Percentiles rank a stretch among this genome's conserved stretches.
Evolutionary conservation across 1,284 basidiomycete genomes (phyloP).

Genomic region (Leccinum griseonigrum): DNA sequence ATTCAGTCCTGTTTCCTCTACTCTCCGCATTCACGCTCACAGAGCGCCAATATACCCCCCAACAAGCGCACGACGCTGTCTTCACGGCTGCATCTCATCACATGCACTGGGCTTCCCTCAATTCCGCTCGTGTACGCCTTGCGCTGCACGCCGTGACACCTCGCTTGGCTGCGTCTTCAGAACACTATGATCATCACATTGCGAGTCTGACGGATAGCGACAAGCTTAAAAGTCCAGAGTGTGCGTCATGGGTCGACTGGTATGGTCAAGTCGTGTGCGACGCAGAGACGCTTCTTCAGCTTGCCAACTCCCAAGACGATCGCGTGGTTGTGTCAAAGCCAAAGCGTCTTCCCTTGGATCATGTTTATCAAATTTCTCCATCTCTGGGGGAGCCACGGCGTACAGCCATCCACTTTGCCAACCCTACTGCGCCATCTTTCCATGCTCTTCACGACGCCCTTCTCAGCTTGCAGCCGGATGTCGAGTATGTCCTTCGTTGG

Average conservation of each 20-base stretch:
- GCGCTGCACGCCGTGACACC: conserved; percentile 69
- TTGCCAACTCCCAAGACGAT: conserved; percentile 36
- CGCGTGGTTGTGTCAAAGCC: conserved; percentile 33
- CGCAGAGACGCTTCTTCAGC: conserved; percentile 55
- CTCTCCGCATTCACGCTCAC: conserved; percentile 23
- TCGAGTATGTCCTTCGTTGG: conserved; percentile 74
- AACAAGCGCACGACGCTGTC: conserved; percentile 53
- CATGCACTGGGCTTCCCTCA: conserved; percentile 45
- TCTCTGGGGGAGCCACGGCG: conserved; percentile 44
- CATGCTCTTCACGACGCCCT: conserved; percentile 66
- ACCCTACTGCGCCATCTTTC: conserved; percentile 58
- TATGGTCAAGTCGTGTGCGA: conserved; percentile 77
- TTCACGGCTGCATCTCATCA: conserved; percentile 49
- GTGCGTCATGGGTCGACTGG: conserved; percentile 89
- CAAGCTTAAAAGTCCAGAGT: conserved; percentile 33
- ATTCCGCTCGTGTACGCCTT: conserved; percentile 59
- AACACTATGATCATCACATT: conserved; percentile 54
- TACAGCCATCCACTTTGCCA: conserved; percentile 75
- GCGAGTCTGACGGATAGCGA: conserved; percentile 32
- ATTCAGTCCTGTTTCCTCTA: conserved; percentile 24
- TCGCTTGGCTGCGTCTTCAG: conserved; percentile 71
- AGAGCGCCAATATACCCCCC: conserved; percentile 35
- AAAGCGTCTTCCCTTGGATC: conserved; percentile 68
- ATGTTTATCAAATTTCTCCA: conserved; percentile 51
- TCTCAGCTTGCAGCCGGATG: conserved; percentile 43